Conservation (phyloP, 129 eudicot species). For the Escallonia rubra region DNA sequence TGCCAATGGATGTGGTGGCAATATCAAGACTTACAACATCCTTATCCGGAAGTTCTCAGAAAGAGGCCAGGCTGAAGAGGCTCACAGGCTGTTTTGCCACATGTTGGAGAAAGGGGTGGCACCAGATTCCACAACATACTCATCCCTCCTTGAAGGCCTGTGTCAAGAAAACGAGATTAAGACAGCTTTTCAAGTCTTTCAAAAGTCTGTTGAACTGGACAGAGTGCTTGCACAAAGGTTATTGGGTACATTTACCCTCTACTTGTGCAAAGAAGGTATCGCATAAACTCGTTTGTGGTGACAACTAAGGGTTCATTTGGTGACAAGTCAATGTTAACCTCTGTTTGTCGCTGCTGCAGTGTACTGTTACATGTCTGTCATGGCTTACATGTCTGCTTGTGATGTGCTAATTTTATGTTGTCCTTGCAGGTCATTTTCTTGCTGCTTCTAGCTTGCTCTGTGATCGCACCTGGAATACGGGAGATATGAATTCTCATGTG, state of each 20-base stretch:
- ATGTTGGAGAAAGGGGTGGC: slow-evolving; percentile 57
- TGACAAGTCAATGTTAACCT: too few species aligned
- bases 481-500: not conserved
- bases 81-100: slow-evolving; percentile 39
- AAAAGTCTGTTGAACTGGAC: slow-evolving; percentile 51
- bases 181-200: slow-evolving; percentile 45
- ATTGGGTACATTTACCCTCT: not conserved
- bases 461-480: not conserved
- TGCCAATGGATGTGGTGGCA: slow-evolving; percentile 65
- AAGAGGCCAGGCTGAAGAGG: slow-evolving; percentile 60
- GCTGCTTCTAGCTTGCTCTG: not conserved
- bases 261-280: not conserved
- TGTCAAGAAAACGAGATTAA: slow-evolving; percentile 55
- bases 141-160: slow-evolving; percentile 54
- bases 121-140: slow-evolving; percentile 47
- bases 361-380: too few species aligned
- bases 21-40: slow-evolving; percentile 50
- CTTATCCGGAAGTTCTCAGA: slow-evolving; percentile 54
- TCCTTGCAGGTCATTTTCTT: not conserved
- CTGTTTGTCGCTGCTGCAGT: too few species aligned
- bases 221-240: slow-evolving; percentile 17
- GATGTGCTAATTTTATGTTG: not conserved
- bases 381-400: not conserved
- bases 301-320: too few species aligned
- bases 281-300: not conserved